These are phyloP conservation scores for Rhinocladiella similis DNA, from an alignment of 2,329 filamentous ascomycete species.

Conservation along the genomic window DNA sequence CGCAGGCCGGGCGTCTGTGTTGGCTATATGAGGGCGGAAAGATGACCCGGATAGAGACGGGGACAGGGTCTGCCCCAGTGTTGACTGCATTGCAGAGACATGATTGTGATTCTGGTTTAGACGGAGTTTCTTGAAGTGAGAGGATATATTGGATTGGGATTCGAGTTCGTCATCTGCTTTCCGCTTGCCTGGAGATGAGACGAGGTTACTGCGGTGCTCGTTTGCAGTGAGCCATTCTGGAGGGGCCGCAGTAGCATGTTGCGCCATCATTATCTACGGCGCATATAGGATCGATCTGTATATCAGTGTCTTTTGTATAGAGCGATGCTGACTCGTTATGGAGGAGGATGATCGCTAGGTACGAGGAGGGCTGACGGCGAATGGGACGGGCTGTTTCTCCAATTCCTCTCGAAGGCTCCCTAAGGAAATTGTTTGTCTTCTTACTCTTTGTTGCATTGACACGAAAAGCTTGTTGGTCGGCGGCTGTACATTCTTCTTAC, in stretches of 20 bases:
- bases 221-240: conserved; percentile 13
- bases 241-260: conserved; percentile 10
- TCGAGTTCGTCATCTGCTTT: conserved; percentile 23
- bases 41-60: conserved; percentile 4
- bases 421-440: neutral
- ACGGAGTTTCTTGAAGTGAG: conserved; percentile 27
- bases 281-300: no score
- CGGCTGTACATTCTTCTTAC: conserved; percentile 6
- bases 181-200: conserved; percentile 12
- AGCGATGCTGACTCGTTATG: neutral
- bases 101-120: conserved; percentile 12
- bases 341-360: neutral
- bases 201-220: conserved; percentile 19
- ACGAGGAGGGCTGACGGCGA: neutral
- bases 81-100: neutral
- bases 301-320: neutral
- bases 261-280: conserved; percentile 4
- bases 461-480: conserved; percentile 11
- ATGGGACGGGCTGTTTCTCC: neutral
- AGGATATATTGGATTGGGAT: conserved; percentile 24
- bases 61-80: neutral
- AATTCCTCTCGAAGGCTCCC: conserved; percentile 1
- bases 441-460: conserved; percentile 8
- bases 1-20: conserved; percentile 15
- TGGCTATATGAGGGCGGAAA: conserved; percentile 13